Percentiles rank a stretch among this genome's conserved stretches.
phyloP scores from a whole-genome alignment of 768 basidiomycete genomes.

The Leucogyrophana mollusca region DNA sequence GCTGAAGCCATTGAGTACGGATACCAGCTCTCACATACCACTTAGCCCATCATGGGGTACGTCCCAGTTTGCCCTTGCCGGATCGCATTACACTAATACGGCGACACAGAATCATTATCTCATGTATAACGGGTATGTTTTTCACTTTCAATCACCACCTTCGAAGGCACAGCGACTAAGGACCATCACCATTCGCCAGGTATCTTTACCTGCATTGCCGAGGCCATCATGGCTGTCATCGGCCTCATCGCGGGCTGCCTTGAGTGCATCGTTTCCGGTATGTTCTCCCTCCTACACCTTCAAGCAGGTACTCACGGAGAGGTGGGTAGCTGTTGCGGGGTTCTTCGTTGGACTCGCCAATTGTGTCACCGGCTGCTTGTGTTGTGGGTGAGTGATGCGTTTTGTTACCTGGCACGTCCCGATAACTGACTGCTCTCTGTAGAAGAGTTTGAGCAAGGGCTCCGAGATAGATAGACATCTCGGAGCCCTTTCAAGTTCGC shows the following conservation, averaged over 20 bases:
- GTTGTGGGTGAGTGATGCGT: conserved; percentile 35
- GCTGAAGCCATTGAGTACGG: too few relatives aligned
- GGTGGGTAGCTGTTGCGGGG: conserved; percentile 36
- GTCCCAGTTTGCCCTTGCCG: too few relatives aligned
- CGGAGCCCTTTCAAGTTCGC: too few relatives aligned
- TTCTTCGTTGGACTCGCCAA: conserved; percentile 39
- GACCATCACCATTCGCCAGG: conserved; percentile 16
- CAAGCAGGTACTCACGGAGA: neutral
- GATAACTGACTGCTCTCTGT: neutral
- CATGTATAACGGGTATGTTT: neutral
- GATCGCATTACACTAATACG: too few relatives aligned
- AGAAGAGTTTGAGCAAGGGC: conserved; percentile 5
- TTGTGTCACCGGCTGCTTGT: conserved; percentile 43
- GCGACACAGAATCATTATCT: neutral
- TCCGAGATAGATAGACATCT: conserved; percentile 1
- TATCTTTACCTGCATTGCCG: conserved; percentile 45
- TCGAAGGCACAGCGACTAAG: neutral
- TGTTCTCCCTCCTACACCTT: conserved; percentile 8
- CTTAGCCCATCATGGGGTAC: too few relatives aligned
- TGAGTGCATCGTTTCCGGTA: conserved; percentile 47
- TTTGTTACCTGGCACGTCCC: neutral
- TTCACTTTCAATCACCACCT: neutral
- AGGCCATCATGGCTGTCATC: conserved; percentile 38
- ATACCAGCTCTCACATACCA: too few relatives aligned
- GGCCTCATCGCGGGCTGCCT: conserved; percentile 40